Percentiles rank a stretch among this genome's conserved stretches.
These are phyloP conservation scores for Lunasporangiospora selenospora DNA, from an alignment of 192 early-diverging fungal species.

Conservation along the genomic window DNA sequence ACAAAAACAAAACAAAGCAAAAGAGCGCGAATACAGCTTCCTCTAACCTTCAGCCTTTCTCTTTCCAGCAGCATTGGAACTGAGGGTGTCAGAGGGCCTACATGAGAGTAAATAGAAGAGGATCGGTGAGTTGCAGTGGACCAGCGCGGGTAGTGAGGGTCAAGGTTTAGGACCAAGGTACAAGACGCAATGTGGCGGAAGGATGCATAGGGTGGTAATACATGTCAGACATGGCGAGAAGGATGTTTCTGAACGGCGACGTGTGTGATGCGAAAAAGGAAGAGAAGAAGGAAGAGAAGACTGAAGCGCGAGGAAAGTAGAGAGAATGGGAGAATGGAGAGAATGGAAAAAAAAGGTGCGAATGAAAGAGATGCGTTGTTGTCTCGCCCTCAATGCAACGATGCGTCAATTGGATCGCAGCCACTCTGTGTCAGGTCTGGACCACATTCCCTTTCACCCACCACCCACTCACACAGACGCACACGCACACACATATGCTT, in stretches of 20 bases:
- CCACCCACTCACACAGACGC: too few relatives aligned
- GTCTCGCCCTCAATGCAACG: not conserved
- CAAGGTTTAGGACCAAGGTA: not conserved
- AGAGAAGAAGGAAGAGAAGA: not conserved
- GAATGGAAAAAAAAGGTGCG: not conserved
- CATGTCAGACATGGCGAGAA: not conserved
- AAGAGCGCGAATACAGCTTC: not conserved
- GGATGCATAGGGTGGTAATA: not conserved
- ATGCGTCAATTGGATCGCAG: too few relatives aligned
- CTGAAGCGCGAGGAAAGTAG: not conserved
- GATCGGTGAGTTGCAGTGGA: too few relatives aligned
- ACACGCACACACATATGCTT: too few relatives aligned
- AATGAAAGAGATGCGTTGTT: not conserved
- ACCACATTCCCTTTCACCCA: too few relatives aligned
- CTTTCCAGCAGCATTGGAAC: conserved; percentile 18
- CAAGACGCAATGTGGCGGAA: not conserved
- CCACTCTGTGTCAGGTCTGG: too few relatives aligned
- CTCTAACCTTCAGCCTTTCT: conserved; percentile 31
- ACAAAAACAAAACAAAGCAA: not conserved
- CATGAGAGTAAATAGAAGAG: not conserved
- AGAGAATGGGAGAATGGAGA: not conserved
- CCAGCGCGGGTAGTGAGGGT: not conserved
- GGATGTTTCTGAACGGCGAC: not conserved
- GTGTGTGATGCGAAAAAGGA: too few relatives aligned
- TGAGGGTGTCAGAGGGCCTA: not conserved